Evolutionary conservation across 768 basidiomycete species (phyloP).

Genomic region (Boletus sp.): DNA sequence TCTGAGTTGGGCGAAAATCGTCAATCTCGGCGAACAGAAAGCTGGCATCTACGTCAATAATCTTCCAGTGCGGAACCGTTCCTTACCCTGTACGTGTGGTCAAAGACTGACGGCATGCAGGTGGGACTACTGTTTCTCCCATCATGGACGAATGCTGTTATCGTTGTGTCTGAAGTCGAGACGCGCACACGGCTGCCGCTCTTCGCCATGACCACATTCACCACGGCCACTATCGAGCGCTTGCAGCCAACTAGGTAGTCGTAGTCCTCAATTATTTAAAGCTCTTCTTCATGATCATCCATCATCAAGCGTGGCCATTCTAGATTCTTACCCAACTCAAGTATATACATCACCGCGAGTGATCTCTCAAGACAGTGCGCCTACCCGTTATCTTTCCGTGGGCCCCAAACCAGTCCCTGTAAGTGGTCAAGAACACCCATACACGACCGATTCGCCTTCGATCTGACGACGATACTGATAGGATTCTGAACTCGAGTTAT

Average conservation of each 20-base stretch:
- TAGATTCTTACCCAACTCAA: slow-evolving; percentile 53
- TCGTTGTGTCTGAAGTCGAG: slow-evolving; percentile 55
- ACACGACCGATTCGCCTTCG: background rate
- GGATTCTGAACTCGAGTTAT: slow-evolving; percentile 37
- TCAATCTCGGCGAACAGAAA: slow-evolving; percentile 49
- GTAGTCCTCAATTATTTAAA: background rate
- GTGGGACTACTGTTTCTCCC: slow-evolving; percentile 52
- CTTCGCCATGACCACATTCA: slow-evolving; percentile 50
- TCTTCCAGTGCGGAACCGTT: slow-evolving; percentile 38
- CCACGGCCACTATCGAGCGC: slow-evolving; percentile 38
- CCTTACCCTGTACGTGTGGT: background rate
- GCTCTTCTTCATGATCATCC: background rate
- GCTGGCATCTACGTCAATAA: slow-evolving; percentile 47
- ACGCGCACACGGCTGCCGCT: slow-evolving; percentile 45
- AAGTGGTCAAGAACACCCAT: background rate
- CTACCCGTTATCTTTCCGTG: slow-evolving; percentile 52
- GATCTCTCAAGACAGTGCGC: slow-evolving; percentile 41
- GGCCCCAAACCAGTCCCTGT: slow-evolving; percentile 8
- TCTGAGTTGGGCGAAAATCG: slow-evolving; percentile 50
- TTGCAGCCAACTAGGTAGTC: slow-evolving; percentile 49
- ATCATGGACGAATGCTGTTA: slow-evolving; percentile 42
- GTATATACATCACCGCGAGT: slow-evolving; percentile 43
- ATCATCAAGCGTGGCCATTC: slow-evolving; percentile 41
- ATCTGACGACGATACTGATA: slow-evolving; percentile 16
- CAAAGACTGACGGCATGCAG: slow-evolving; percentile 31